These are phyloP conservation scores for Mortierella sp. DNA, from an alignment of 371 early-diverging fungal genomes.

Conservation along the genomic window DNA sequence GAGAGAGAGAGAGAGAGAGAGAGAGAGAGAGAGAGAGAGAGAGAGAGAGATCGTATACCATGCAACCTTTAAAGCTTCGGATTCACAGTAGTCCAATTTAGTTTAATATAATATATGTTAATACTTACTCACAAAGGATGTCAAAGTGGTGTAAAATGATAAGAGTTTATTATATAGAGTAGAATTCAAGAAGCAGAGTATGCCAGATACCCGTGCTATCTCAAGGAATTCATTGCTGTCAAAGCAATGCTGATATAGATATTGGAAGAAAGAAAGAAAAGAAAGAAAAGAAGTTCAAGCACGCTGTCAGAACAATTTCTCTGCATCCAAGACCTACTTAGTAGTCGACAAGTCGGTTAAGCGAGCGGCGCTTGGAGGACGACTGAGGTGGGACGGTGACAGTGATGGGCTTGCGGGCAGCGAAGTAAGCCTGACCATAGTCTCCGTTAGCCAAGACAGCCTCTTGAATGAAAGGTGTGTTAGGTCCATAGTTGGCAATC, in stretches of 20 bases:
- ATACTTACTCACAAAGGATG: too few relatives aligned
- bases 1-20: too few relatives aligned
- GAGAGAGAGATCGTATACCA: neutral
- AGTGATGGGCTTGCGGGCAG: slow-evolving; percentile 42
- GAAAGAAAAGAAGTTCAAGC: neutral
- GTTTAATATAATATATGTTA: neutral
- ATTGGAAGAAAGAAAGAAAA: too few relatives aligned
- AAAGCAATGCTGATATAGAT: too few relatives aligned
- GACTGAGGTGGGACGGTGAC: slow-evolving; percentile 30
- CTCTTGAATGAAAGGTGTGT: slow-evolving; percentile 38
- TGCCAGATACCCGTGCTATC: too few relatives aligned
- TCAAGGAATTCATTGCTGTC: too few relatives aligned
- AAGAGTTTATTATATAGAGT: too few relatives aligned
- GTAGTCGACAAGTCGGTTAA: slow-evolving; percentile 13
- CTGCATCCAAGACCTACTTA: neutral
- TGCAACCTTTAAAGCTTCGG: neutral
- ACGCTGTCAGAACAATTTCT: neutral
- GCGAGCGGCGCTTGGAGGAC: slow-evolving; percentile 22
- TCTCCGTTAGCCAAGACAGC: slow-evolving; percentile 23
- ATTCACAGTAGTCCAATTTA: neutral
- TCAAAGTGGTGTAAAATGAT: neutral
- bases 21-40: too few relatives aligned
- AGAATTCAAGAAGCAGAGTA: too few relatives aligned
- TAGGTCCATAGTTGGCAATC: slow-evolving; percentile 53
- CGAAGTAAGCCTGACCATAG: slow-evolving; percentile 42